phyloP scores from a whole-genome alignment of 768 basidiomycete species.

The Epithele typhae region DNA sequence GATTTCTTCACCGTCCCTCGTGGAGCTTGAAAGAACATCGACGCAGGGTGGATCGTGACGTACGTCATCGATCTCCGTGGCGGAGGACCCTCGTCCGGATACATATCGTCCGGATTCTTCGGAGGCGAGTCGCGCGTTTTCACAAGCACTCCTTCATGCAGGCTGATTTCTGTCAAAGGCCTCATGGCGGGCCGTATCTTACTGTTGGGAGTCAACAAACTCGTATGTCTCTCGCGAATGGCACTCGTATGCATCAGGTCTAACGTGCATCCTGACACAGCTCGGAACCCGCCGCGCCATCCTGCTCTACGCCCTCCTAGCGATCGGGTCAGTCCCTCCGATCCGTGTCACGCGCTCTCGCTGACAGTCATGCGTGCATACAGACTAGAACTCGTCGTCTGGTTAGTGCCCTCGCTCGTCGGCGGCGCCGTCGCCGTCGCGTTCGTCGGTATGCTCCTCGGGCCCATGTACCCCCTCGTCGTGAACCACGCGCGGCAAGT shows the following conservation, averaged over 20 bases:
- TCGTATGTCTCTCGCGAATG: too few relatives aligned
- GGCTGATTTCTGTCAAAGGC: conserved; percentile 22
- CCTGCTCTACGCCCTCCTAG: conserved; percentile 31
- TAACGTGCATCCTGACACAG: conserved; percentile 18
- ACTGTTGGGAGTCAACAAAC: conserved; percentile 46
- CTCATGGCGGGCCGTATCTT: conserved; percentile 50
- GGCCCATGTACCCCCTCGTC: conserved; percentile 42
- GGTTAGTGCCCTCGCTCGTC: conserved; percentile 50
- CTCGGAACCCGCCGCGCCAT: conserved; percentile 34
- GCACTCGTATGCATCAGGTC: too few relatives aligned
- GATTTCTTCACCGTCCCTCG: background rate
- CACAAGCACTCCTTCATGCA: background rate
- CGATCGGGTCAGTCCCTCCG: conserved; percentile 29
- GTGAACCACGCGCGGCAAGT: conserved; percentile 37
- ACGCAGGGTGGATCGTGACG: conserved; percentile 51
- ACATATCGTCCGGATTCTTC: conserved; percentile 47
- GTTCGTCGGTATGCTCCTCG: conserved; percentile 48
- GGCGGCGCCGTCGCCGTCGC: conserved; percentile 50
- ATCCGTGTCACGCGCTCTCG: too few relatives aligned
- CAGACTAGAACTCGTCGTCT: conserved; percentile 51
- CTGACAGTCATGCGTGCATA: too few relatives aligned
- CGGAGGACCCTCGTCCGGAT: conserved; percentile 44
- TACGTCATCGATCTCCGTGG: conserved; percentile 42
- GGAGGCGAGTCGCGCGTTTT: conserved; percentile 26
- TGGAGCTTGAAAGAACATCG: background rate